Evolutionary conservation across 148 eudicot species (phyloP), one percentile per base, ranked within the genome.

Genomic region (Rhododendron williamsianum): DNA sequence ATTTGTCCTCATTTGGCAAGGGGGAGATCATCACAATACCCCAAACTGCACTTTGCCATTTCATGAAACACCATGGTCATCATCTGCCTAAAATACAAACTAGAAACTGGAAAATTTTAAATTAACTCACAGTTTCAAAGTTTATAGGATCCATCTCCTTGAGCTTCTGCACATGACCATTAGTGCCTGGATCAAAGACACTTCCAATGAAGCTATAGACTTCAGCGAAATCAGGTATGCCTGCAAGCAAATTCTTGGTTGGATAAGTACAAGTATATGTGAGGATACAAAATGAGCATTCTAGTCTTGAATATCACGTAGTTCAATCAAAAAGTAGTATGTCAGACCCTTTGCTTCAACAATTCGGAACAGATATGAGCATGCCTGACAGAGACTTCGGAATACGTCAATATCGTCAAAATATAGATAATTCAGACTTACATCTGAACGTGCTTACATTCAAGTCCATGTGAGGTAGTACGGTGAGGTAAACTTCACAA

Each of bases 81-180:
- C 56, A 71, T 85, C 41, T 51, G 48, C 84, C 72, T 78, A 74
- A 81, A 69, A 41, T 25, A 74, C 27, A 30, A 9, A 11, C 33
- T 4, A 41, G 84, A 76, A 54, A 73, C 7, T 15, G n/a, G 51
- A 9, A 46, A 74, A 74, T 19, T 74, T 63, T 18, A 52, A 83
- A 78, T 9, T 16, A 43, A 90, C 94, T 90, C 81, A 95, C 99
- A 9, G 99, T 96, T 88, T 95, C 99, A 82, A 95, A 95, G 87
- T 95, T 95, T 85, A 96, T 96, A 52, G 99, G 99, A 91, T 95
- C 98, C 99, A 96, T 96, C 88, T 94, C 99, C 93, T 95, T 96
- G 82, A 95, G 97, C 88, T 94, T 95, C 89, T 90, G 92, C 84
- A 93, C 91, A 88, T 96, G 98, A 79, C 92, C 96, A 76, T 90